phyloP scores from a whole-genome alignment of 495 filamentous ascomycete species.

The Penicillium verhagenii region DNA sequence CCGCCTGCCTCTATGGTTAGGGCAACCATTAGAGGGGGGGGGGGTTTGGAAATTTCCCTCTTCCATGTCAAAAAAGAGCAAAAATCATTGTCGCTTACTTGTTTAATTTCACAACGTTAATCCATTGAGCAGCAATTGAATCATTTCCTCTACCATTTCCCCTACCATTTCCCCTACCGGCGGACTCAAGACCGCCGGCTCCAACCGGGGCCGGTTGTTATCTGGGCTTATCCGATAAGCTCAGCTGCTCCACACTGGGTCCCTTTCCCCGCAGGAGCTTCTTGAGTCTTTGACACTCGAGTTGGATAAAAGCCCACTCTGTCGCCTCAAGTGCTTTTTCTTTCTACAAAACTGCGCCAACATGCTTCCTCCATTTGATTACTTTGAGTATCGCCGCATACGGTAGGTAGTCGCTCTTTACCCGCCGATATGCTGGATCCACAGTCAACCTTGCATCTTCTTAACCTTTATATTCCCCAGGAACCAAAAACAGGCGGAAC shows the following conservation, averaged over 20 bases:
- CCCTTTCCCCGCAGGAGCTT: conserved; percentile 27
- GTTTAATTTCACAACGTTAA: too few species aligned
- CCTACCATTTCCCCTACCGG: too few species aligned
- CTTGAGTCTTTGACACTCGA: too few species aligned
- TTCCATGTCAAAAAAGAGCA: too few species aligned
- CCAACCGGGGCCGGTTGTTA: conserved; percentile 8
- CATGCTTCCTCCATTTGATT: conserved; percentile 61
- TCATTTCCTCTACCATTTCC: too few species aligned
- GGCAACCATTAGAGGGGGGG: too few species aligned
- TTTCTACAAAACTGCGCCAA: conserved; percentile 7
- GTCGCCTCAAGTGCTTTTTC: conserved; percentile 3
- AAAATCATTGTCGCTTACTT: too few species aligned
- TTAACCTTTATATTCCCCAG: conserved; percentile 41
- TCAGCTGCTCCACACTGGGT: conserved; percentile 15
- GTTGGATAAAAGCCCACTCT: conserved; percentile 29
- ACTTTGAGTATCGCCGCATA: conserved; percentile 53
- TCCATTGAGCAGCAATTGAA: too few species aligned
- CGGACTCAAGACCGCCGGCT: conserved; percentile 22
- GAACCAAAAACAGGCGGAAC: conserved; percentile 75
- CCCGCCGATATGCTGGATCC: too few species aligned
- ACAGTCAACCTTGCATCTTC: neutral
- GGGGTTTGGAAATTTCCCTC: too few species aligned
- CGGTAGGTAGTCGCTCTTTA: conserved; percentile 43
- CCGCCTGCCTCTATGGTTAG: too few species aligned
- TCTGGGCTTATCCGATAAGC: conserved; percentile 12